Base-by-base conservation (phyloP, 1,139 yeast genomes). In the Geotrichum siamense region DNA sequence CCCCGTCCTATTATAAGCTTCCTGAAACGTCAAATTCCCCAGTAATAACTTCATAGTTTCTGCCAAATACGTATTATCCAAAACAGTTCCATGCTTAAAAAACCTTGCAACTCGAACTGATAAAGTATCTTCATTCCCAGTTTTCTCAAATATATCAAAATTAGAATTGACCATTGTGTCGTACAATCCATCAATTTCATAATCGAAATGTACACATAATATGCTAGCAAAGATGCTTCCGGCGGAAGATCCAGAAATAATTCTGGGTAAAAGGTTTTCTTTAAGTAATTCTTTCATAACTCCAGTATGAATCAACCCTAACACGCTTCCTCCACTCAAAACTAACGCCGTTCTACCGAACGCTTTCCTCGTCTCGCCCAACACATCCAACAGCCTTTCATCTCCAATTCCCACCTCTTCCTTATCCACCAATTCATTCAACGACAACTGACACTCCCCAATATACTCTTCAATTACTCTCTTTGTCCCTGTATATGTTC, bases 11-110 rank as follows among this genome's bases (percentile, higher is more conserved):
- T 83, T 74, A 60, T 82, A 86, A 0, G 97, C 96, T 61, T 91
- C 97, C 61, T 86, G 95, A 63, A 91, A 91, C 0, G 98, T 91
- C 53, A 89, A 68, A 57, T 89, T 93, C 0, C 97, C 97, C n/a
- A 91, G 70, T 55, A 89, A 77, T 1, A 72, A 77, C 41, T 75
- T 75, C 81, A 89, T 78, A 6, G 96, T 86, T 20, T 70, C 68
- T 48, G 78, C 76, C 44, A 91, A 67, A 48, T 84, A 82, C 43
- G 70, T 70, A 60, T 78, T 82, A 60, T 89, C 96, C 59, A 85
- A 85, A 72, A 94, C 78, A 1, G 96, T 86, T 2, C 98, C 98
- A 53, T 76, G 78, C 54, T 81, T 83, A 45, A 82, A 63, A 48
- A 83, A 74, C 50, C 87, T 75, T 8, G 79, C 72, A 49, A 75